Percentiles rank a stretch among this genome's conserved stretches.
Conservation (phyloP, 306 rosid genomes). For the Cicer chorassanicum region DNA sequence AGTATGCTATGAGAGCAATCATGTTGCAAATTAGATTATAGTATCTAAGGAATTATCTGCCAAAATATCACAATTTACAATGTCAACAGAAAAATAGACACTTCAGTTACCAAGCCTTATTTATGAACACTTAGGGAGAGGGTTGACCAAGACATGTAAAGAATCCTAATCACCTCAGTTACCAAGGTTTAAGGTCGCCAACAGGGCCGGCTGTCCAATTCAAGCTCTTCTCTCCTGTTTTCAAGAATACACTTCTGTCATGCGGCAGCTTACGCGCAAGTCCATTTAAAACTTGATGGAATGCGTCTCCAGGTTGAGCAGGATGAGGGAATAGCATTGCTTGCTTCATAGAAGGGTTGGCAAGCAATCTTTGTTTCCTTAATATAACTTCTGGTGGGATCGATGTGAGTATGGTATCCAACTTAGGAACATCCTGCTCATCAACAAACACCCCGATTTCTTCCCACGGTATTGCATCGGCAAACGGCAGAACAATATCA, state of each 20-base stretch:
- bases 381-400: constrained; percentile 79
- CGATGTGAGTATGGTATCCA: constrained; percentile 86
- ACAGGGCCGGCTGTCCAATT: constrained; percentile 97
- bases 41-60: constrained; percentile 32
- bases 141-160: constrained; percentile 38
- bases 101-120: constrained; percentile 48
- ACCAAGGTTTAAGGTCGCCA: constrained; percentile 90
- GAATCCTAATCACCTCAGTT: constrained; percentile 43
- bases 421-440: constrained; percentile 83
- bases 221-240: constrained; percentile 65
- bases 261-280: constrained; percentile 92
- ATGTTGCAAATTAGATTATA: constrained; percentile 41
- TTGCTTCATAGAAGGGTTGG: constrained; percentile 97
- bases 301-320: constrained; percentile 85
- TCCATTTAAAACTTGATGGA: constrained; percentile 93
- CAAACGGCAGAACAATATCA: constrained; percentile 93
- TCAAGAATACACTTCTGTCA: constrained; percentile 63
- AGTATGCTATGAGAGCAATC: constrained; percentile 18
- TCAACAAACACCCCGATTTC: constrained; percentile 87
- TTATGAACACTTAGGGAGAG: constrained; percentile 45
- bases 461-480: constrained; percentile 98
- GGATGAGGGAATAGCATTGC: constrained; percentile 97
- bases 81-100: background rate
- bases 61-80: constrained; percentile 22
- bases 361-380: constrained; percentile 92